A percentile compares a stretch with the other conserved stretches of the same genome.
Conservation (phyloP, 176 grass and related monocot genomes). For the Cenchrus purpureus region DNA sequence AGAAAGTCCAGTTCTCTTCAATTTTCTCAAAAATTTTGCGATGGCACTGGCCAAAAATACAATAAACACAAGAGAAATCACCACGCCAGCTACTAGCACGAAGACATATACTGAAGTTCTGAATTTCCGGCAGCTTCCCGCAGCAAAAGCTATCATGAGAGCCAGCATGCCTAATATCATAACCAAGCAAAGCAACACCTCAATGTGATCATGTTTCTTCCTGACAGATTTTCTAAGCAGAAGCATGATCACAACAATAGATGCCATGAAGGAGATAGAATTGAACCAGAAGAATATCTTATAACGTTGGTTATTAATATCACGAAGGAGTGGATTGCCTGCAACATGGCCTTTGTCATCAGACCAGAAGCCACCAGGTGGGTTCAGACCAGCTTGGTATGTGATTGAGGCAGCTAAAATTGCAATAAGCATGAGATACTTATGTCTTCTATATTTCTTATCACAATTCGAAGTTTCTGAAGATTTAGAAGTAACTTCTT, state of each 20-base stretch:
- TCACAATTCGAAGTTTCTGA: too few species aligned
- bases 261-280: conserved; percentile 50
- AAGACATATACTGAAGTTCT: conserved; percentile 49
- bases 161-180: conserved; percentile 49
- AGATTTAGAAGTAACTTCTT: too few species aligned
- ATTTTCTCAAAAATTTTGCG: conserved; percentile 3
- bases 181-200: conserved; percentile 34
- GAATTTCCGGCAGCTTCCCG: conserved; percentile 57
- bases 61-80: conserved; percentile 34
- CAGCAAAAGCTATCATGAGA: conserved; percentile 52
- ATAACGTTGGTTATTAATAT: conserved; percentile 31
- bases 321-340: conserved; percentile 30
- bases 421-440: too few species aligned
- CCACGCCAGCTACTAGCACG: conserved; percentile 33
- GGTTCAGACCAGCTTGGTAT: conserved; percentile 61
- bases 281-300: conserved; percentile 45
- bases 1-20: background rate
- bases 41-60: conserved; percentile 5
- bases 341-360: conserved; percentile 36
- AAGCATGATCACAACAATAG: conserved; percentile 41
- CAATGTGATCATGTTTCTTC: conserved; percentile 29
- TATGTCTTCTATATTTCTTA: too few species aligned
- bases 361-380: conserved; percentile 54
- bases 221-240: conserved; percentile 49
- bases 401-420: conserved; percentile 38